A percentile compares a stretch with the other conserved stretches of the same genome.
These are phyloP conservation scores for Penicillium cataractarum DNA, from an alignment of 495 filamentous ascomycete species.

Conservation along the genomic window DNA sequence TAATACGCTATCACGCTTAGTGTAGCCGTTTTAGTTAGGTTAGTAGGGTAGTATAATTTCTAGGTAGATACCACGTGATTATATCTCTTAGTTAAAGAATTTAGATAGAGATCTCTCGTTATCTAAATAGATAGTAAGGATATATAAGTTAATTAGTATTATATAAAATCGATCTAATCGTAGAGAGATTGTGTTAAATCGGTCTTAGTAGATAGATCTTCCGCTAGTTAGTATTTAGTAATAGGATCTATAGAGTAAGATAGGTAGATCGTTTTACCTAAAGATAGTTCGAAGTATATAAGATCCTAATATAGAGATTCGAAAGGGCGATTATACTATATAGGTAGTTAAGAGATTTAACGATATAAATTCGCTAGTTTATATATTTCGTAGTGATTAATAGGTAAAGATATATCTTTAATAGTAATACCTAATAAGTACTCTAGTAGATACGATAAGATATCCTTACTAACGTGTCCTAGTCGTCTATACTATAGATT, in stretches of 20 bases:
- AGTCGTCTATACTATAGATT: neutral
- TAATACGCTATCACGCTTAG: neutral
- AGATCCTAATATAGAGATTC: neutral
- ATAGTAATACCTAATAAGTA: neutral
- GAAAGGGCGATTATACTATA: neutral
- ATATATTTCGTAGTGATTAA: neutral
- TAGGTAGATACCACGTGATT: neutral
- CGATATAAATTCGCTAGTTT: neutral
- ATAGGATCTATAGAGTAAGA: too few species aligned
- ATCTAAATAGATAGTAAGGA: neutral
- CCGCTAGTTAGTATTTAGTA: too few species aligned
- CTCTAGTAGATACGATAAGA: neutral
- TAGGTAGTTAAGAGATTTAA: neutral
- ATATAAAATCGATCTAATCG: neutral
- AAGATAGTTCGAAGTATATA: neutral
- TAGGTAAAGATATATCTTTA: neutral
- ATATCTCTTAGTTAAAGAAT: neutral
- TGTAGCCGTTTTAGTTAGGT: neutral
- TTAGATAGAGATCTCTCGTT: neutral
- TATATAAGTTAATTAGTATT: neutral
- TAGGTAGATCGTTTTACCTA: neutral
- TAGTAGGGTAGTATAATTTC: neutral
- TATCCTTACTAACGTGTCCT: neutral
- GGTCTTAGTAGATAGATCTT: too few species aligned
- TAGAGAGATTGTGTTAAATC: neutral